A percentile compares a stretch with the other conserved stretches of the same genome.
Evolutionary conservation across 129 eudicot genomes (phyloP).

Genomic region (Chrysanthemum lavandulifolium): DNA sequence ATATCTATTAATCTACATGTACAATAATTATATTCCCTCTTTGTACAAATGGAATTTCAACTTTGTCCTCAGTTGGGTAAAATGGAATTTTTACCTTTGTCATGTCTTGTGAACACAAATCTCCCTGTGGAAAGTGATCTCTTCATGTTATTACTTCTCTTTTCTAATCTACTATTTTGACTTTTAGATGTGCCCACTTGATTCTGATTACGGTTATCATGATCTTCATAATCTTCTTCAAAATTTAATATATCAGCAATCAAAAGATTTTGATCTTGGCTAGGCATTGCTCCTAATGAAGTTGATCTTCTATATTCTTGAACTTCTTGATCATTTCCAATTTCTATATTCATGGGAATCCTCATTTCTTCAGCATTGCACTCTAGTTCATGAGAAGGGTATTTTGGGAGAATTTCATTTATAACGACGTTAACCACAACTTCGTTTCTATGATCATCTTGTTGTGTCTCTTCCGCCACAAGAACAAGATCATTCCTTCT

Average conservation of each 20-base stretch:
- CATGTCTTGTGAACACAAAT: conserved; percentile 35
- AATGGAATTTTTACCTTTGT: conserved; percentile 34
- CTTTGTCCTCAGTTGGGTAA: conserved; percentile 22
- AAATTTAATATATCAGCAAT: conserved; percentile 52
- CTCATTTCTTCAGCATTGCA: conserved; percentile 1
- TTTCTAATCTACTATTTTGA: conserved; percentile 24
- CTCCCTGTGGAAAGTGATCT: conserved; percentile 48
- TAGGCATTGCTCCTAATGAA: conserved; percentile 44
- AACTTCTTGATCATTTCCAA: conserved; percentile 18
- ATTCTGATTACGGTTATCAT: conserved; percentile 13
- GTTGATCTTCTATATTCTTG: conserved; percentile 45
- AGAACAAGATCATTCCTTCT: conserved; percentile 50
- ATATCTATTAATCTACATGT: conserved; percentile 21
- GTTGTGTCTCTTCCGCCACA: conserved; percentile 50
- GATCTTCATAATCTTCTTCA: conserved; percentile 41
- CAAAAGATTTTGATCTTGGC: conserved; percentile 43
- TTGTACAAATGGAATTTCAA: conserved; percentile 34
- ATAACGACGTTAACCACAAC: conserved; percentile 22
- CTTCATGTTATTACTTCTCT: conserved; percentile 25
- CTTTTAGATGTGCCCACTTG: conserved; percentile 33
- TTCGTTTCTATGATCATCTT: conserved; percentile 20
- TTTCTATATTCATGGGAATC: conserved; percentile 31
- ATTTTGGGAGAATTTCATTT: conserved; percentile 23
- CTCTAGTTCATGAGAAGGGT: conserved; percentile 26
- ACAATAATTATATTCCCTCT: conserved; percentile 7